phyloP scores from a whole-genome alignment of 2,329 filamentous ascomycete species.

The Metarhizium brunneum region DNA sequence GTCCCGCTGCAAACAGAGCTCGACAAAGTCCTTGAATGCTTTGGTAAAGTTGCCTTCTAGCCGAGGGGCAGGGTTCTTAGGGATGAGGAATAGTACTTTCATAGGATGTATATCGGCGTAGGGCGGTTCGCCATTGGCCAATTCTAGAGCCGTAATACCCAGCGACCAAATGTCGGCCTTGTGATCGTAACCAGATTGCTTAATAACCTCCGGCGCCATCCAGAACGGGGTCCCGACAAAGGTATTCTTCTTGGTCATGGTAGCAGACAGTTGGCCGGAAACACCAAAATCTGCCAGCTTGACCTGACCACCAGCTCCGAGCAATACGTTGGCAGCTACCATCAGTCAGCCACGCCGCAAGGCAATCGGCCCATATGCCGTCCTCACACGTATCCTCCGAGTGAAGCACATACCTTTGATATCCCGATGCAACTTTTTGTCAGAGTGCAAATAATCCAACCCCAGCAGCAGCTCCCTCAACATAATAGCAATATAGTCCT shows the following conservation, averaged over 20 bases:
- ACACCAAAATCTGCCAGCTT: slow-evolving; percentile 97
- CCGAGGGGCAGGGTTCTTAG: slow-evolving; percentile 81
- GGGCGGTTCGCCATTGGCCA: slow-evolving; percentile 86
- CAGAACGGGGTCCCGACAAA: slow-evolving; percentile 98
- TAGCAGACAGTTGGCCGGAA: slow-evolving; percentile 89
- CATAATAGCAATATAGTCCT: slow-evolving; percentile 97
- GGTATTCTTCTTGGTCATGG: slow-evolving; percentile 99
- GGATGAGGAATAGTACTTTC: slow-evolving; percentile 95
- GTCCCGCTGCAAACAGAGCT: slow-evolving; percentile 78
- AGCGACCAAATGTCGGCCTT: slow-evolving; percentile 98
- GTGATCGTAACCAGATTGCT: slow-evolving; percentile 95
- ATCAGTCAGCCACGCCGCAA: neutral
- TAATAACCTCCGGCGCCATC: slow-evolving; percentile 99
- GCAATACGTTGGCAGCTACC: slow-evolving; percentile 81
- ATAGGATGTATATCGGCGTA: slow-evolving; percentile 97
- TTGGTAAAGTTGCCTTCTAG: slow-evolving; percentile 76
- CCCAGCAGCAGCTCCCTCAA: slow-evolving; percentile 82
- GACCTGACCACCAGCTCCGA: slow-evolving; percentile 86
- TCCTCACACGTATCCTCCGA: neutral
- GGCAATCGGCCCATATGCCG: neutral
- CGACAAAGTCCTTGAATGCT: slow-evolving; percentile 75
- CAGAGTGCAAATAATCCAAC: slow-evolving; percentile 83
- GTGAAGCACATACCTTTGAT: slow-evolving; percentile 63
- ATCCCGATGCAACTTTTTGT: slow-evolving; percentile 93
- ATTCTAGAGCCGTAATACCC: slow-evolving; percentile 85